Percentiles rank a stretch among this genome's conserved stretches.
phyloP scores from a whole-genome alignment of 768 basidiomycete species.

The Naganishia kalamii region DNA sequence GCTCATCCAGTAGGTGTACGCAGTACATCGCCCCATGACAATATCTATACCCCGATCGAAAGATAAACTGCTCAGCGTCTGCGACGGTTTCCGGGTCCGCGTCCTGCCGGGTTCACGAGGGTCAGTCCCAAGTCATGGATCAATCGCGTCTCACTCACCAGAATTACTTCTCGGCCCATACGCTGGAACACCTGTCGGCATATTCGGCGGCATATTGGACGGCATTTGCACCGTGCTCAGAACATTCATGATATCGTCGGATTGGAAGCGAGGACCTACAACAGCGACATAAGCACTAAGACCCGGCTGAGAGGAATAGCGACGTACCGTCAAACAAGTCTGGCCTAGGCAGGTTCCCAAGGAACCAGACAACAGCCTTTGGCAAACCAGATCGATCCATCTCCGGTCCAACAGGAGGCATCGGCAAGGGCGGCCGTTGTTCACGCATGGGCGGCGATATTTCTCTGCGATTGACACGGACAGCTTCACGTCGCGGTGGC shows the following conservation, averaged over 20 bases:
- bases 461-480: neutral
- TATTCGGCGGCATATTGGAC: neutral
- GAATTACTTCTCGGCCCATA: constrained; percentile 1
- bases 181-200: neutral
- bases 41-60: no score
- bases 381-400: constrained; percentile 49
- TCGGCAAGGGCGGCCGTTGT: constrained; percentile 30
- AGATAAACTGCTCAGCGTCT: neutral
- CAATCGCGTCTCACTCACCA: neutral
- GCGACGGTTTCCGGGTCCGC: neutral
- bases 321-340: constrained; percentile 74
- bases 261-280: constrained; percentile 78
- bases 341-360: constrained; percentile 68
- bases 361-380: constrained; percentile 64
- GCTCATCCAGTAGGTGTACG: no score
- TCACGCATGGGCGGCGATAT: constrained; percentile 5
- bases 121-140: neutral
- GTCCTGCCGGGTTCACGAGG: neutral
- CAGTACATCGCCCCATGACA: no score
- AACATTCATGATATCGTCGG: constrained; percentile 80
- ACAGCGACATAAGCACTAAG: neutral
- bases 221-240: constrained; percentile 77
- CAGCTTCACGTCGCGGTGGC: constrained; percentile 28
- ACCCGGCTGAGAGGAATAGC: no score
- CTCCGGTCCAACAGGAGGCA: constrained; percentile 50